Evolutionary conservation across 2,329 filamentous ascomycete genomes (phyloP), one percentile per base, ranked within the genome.

Genomic region (Fusarium piperis): DNA sequence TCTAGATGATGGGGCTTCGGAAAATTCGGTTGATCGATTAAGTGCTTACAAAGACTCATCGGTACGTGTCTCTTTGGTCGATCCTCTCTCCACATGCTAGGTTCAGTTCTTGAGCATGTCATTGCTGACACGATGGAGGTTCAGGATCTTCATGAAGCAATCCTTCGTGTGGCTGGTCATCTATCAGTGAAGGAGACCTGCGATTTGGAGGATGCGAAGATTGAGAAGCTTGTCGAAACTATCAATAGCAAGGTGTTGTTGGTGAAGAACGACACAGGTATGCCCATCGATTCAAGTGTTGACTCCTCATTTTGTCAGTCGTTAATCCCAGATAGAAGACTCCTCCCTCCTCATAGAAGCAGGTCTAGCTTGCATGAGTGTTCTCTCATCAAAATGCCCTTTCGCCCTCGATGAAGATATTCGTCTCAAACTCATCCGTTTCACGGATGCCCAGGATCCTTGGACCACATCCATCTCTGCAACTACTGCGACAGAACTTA

Each of bases 401-500:
- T 23, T 59, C 6, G 6, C 11, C 11, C 59, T 76, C 5, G 64
- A 74, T 11, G 70, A 70, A 18, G 48, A 60, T 41, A 62, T 68
- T 32, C 76, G 85, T 5, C 59, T 84, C 23, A 73, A 71, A 35
- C 35, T 82, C 13, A 72, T 78, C 16, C 76, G 81, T 3, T 78
- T 80, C 55, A 80, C 78, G 13, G 71, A 83, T 46, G 13, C 68
- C 7, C 48, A 51, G 4, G 80, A 82, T 35, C 65, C 76, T n/a
- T 86, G 84, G 84, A 82, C 81, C 5, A 83, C 81, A 2, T 16
- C 63, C 2, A 57, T 73, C 3, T 77, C 81, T 2, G 75, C 79
- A 6, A n/a, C 56, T 0, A 56, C 74, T 1, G 82, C 86, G 1
- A 39, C 41, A 1, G 38, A 53, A 2, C 67, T 87, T 2, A 68